Conservation (phyloP, 371 early-diverging fungal genomes). For the Mucor racemosus region DNA sequence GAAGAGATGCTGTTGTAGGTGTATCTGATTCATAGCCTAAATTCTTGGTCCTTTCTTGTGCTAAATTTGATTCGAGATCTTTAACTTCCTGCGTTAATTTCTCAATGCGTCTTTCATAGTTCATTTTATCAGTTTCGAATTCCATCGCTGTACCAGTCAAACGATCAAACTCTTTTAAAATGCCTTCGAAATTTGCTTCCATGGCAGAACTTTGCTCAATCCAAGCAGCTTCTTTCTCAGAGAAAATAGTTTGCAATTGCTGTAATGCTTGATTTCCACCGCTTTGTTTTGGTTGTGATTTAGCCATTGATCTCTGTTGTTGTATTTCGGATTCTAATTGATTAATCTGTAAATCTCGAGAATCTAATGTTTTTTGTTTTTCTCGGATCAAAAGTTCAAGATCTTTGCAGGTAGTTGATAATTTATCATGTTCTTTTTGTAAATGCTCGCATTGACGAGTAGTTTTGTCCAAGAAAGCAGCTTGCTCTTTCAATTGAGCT, state of each 20-base stretch:
- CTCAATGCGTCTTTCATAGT: slow-evolving; percentile 51
- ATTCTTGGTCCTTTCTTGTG: slow-evolving; percentile 45
- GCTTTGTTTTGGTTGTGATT: background rate
- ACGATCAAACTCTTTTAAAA: slow-evolving; percentile 61
- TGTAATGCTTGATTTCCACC: slow-evolving; percentile 8
- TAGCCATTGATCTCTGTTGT: background rate
- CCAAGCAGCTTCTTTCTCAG: slow-evolving; percentile 46
- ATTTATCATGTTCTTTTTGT: slow-evolving; percentile 37
- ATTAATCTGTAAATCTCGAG: slow-evolving; percentile 44
- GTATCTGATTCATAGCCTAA: slow-evolving; percentile 37
- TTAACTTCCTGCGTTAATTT: slow-evolving; percentile 36
- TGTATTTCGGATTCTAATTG: slow-evolving; percentile 30
- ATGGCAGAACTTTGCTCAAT: slow-evolving; percentile 46
- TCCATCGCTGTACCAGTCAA: slow-evolving; percentile 59
- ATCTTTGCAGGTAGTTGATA: slow-evolving; percentile 38
- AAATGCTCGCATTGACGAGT: slow-evolving; percentile 31
- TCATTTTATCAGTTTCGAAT: slow-evolving; percentile 53
- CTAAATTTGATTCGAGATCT: slow-evolving; percentile 38
- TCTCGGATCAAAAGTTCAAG: slow-evolving; percentile 47
- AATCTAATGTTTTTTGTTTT: slow-evolving; percentile 43
- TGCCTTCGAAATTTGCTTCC: slow-evolving; percentile 60
- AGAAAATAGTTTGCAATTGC: slow-evolving; percentile 42
- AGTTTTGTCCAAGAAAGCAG: slow-evolving; percentile 44
- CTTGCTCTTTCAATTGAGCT: slow-evolving; percentile 52
- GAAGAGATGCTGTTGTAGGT: slow-evolving; percentile 58